Conservation (phyloP, 805 yeast species). For the Saccharomycopsis amapae region DNA sequence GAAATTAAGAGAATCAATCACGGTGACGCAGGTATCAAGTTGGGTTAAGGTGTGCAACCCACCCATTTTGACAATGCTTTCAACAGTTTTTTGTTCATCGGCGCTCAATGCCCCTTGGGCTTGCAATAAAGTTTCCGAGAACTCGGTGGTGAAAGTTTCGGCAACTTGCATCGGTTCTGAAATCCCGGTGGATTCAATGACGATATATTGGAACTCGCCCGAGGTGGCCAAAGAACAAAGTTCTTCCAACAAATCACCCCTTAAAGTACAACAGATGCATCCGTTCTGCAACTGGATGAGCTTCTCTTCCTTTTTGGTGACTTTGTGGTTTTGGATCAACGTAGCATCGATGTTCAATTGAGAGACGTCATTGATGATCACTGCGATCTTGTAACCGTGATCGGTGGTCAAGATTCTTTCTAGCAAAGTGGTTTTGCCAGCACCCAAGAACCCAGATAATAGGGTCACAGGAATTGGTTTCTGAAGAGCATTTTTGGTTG, state of each 20-base stretch:
- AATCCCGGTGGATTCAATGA: conserved; percentile 42
- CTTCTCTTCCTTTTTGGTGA: conserved; percentile 31
- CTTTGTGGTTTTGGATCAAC: conserved; percentile 31
- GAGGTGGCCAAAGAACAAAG: conserved; percentile 31
- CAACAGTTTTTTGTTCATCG: conserved; percentile 16
- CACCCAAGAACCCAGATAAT: conserved; percentile 41
- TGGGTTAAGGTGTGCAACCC: conserved; percentile 35
- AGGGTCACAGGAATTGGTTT: conserved; percentile 38
- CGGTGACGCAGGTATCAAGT: conserved; percentile 42
- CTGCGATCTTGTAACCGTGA: conserved; percentile 39
- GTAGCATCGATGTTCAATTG: conserved; percentile 38
- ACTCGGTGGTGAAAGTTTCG: conserved; percentile 40
- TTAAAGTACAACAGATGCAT: conserved; percentile 41
- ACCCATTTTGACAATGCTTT: conserved; percentile 28
- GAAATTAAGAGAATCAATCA: conserved; percentile 38
- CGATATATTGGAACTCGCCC: conserved; percentile 35
- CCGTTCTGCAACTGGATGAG: conserved; percentile 41
- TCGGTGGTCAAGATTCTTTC: conserved; percentile 35
- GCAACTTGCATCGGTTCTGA: conserved; percentile 47
- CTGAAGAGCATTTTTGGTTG: not conserved
- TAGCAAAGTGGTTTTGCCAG: conserved; percentile 42
- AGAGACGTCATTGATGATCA: conserved; percentile 41
- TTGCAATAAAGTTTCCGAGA: conserved; percentile 30
- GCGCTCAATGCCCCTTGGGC: conserved; percentile 13
- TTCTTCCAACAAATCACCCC: conserved; percentile 41